Evolutionary conservation across 2,329 filamentous ascomycete species (phyloP), one percentile per base, ranked within the genome.

Genomic region (Basipetospora chlamydospora): DNA sequence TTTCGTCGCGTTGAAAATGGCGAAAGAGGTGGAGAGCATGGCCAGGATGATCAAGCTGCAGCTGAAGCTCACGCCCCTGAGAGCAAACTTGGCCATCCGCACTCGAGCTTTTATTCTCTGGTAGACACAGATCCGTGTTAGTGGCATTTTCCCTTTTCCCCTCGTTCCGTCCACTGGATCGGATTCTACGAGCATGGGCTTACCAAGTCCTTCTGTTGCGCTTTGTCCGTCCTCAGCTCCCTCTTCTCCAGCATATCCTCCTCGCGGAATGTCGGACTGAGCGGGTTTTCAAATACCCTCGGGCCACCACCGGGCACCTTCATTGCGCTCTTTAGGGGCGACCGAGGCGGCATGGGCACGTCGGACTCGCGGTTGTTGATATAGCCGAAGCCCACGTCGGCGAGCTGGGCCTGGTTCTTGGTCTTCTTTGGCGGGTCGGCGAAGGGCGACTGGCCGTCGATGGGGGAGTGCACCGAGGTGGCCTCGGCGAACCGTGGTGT

Each of bases 31-130:
- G 11, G 81, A 77, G 37, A 98, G 65, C 73, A 98, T 88, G 43
- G 86, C 69, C 40, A 98, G 71, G 45, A 98, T 84, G 54, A 98
- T 95, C 42, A 96, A 69, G 56, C 83, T 88, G 67, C 90, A 98
- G 58, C 84, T 86, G 59, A 98, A 96, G 68, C 88, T 95, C 61
- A 96, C 82, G 39, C 85, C 80, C 45, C 90, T 80, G n/a, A 98
- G 77, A 43, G 93, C 74, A 49, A 96, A 79, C 65, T 98, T 98
- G 47, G 88, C 90, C 58, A 96, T 69, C 32, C 90, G 77, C 23
- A 96, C 87, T 46, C 85, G 76, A 25, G 79, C 79, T 64, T 95
- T 96, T 56, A 93, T 74, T 79, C 82, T 92, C 88, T 94, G 53
- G n/a, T n/a, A n/a, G n/a, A n/a, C n/a, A n/a, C 32, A 40, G 6